Base-by-base conservation (phyloP, 371 early-diverging fungal species). In the Conidiobolus incongruus region DNA sequence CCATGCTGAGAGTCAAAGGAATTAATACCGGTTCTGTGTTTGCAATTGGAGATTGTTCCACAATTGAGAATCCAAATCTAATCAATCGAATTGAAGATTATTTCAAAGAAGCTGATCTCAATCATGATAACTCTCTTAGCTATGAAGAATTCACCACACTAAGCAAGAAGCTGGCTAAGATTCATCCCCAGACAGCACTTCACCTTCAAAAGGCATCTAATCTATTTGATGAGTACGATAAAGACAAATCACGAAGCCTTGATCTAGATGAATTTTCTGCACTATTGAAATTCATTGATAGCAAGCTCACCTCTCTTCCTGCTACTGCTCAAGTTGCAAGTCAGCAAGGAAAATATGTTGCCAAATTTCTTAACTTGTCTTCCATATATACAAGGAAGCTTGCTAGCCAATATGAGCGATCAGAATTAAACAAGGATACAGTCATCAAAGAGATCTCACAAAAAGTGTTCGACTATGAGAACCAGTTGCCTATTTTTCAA, bases 21-120 rank as follows among this genome's bases (percentile, higher is more conserved):
- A 44, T 61, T 0, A 42, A 59, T 0, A 72, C 75, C 47, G 61
- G 67, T 24, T 65, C 73, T 4, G 74, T 83, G 1, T 84, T 69
- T 56, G 87, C 88, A 0, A 53, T 87, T n/a, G 91, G 91, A 16
- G 91, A 90, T 54, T 90, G 90, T 56, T 78, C 87, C 2, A 69
- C 75, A 1, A 68, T 66, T 43, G 77, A 78, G 23, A 73, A 72
- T 40, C 81, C 81, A 8, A 65, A 71, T 13, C 50, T 78, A 29
- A 45, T 68, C 10, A 55, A 63, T 8, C 56, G 58, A 22, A 63
- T 76, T 19, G 60, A 63, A 53, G 55, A 69, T 1, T 51, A 64
- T 23, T 62, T 74, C 43, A 42, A 62, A 40, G 55, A 54, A 8
- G 60, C 65, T 13, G 78, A 76, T 45, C 52, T 51, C 31, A 60